Evolutionary conservation across 2,329 filamentous ascomycete species (phyloP).

Genomic region (Arthroderma sp.): DNA sequence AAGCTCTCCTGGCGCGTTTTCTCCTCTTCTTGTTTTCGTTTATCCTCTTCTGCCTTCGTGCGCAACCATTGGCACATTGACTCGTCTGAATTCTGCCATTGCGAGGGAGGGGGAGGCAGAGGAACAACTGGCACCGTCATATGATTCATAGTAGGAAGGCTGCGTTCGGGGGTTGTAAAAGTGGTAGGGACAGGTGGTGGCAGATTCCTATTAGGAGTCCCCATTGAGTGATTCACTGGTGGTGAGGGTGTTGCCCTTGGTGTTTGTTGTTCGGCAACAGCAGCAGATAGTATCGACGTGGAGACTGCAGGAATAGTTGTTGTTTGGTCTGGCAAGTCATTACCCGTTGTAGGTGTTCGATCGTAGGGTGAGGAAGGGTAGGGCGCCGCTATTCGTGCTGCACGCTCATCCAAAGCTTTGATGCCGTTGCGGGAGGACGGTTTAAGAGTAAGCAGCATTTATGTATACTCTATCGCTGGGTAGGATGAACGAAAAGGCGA

Average conservation of each 20-base stretch:
- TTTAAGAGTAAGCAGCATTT: slow-evolving; percentile 41
- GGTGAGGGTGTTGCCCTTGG: neutral
- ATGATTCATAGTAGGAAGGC: slow-evolving; percentile 21
- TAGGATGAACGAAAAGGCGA: slow-evolving; percentile 1
- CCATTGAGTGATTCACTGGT: slow-evolving; percentile 46
- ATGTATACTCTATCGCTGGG: slow-evolving; percentile 5
- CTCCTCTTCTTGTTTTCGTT: slow-evolving; percentile 60
- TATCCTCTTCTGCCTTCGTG: slow-evolving; percentile 60
- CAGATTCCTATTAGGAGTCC: slow-evolving; percentile 54
- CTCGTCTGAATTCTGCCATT: slow-evolving; percentile 56
- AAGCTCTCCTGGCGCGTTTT: slow-evolving; percentile 49
- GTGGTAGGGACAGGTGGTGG: slow-evolving; percentile 56
- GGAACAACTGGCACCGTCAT: slow-evolving; percentile 28
- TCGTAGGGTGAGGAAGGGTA: neutral
- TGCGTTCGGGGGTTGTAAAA: slow-evolving; percentile 33
- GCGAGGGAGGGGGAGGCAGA: slow-evolving; percentile 50
- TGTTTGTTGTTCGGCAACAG: neutral
- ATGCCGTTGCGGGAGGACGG: slow-evolving; percentile 35
- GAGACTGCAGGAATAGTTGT: slow-evolving; percentile 13
- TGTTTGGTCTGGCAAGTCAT: slow-evolving; percentile 15
- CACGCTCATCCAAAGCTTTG: slow-evolving; percentile 6
- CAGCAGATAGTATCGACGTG: slow-evolving; percentile 21
- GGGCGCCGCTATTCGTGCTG: slow-evolving; percentile 4
- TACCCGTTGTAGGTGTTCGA: no score
- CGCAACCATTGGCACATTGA: slow-evolving; percentile 58